Evolutionary conservation across 2,329 filamentous ascomycete species (phyloP).

Genomic region (Magnaporthiopsis rhizophila): DNA sequence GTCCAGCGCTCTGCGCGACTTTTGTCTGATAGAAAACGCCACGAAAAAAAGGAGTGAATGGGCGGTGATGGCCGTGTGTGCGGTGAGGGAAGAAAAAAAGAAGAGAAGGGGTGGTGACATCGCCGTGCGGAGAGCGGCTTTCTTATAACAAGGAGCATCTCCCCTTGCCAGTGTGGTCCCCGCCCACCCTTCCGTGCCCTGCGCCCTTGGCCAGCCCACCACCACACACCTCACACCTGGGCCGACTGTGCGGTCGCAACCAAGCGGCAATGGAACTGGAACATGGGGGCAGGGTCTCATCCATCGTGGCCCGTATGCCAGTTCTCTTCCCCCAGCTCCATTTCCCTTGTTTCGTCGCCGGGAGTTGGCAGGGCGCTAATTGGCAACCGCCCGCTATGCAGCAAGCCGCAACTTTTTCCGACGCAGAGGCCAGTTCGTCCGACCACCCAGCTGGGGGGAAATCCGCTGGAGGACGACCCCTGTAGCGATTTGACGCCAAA

Average conservation of each 20-base stretch:
- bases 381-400: background rate
- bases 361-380: background rate
- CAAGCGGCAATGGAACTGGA: background rate
- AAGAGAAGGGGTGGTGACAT: background rate
- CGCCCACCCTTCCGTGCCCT: background rate
- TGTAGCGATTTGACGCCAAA: background rate
- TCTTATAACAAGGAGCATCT: background rate
- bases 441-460: background rate
- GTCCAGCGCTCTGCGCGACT: conserved; percentile 6
- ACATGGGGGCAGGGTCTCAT: background rate
- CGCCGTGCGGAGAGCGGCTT: background rate
- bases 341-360: background rate
- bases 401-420: background rate
- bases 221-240: background rate
- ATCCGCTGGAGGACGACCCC: background rate
- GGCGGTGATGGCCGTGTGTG: conserved; percentile 5
- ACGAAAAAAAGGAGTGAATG: conserved; percentile 8
- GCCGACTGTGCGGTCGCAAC: background rate
- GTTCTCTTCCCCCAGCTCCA: background rate
- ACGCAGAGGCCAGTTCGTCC: background rate
- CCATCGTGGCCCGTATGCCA: background rate
- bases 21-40: background rate
- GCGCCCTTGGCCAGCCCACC: background rate
- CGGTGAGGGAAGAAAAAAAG: background rate
- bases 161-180: background rate